These are phyloP conservation scores for Coemansia sp. DNA, from an alignment of 192 early-diverging fungal species.

Conservation along the genomic window DNA sequence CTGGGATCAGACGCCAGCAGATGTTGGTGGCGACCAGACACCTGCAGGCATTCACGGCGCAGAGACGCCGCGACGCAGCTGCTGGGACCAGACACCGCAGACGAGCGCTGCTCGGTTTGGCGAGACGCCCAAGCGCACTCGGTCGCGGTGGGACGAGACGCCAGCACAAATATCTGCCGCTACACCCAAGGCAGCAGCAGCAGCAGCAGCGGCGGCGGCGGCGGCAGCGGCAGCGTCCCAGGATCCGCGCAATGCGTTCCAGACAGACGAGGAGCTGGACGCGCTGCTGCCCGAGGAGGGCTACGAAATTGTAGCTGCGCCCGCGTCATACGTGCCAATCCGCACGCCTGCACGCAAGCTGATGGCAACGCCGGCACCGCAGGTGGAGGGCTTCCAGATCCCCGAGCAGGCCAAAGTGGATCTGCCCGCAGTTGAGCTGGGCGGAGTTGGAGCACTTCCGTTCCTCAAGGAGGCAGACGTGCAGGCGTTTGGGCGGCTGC, in stretches of 20 bases:
- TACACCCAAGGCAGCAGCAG: conserved; percentile 30
- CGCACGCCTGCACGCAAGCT: conserved; percentile 95
- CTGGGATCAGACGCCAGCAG: conserved; percentile 72
- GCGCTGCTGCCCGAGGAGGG: conserved; percentile 86
- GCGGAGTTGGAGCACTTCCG: conserved; percentile 81
- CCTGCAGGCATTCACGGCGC: conserved; percentile 19
- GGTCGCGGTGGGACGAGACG: conserved; percentile 96
- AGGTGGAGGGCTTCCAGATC: conserved; percentile 70
- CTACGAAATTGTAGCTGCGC: conserved; percentile 90
- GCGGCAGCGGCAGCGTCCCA: conserved; percentile 54
- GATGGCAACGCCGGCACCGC: conserved; percentile 88
- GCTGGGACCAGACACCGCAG: conserved; percentile 68
- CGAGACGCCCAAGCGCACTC: conserved; percentile 64
- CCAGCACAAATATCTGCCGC: conserved; percentile 56
- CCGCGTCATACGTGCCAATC: conserved; percentile 84
- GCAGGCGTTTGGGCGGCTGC: conserved; percentile 92
- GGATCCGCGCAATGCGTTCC: conserved; percentile 80
- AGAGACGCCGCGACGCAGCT: conserved; percentile 36
- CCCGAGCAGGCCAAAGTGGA: conserved; percentile 79
- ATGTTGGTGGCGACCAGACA: conserved; percentile 16
- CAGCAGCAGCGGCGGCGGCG: conserved; percentile 1
- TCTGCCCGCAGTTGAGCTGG: conserved; percentile 73
- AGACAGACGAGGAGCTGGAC: conserved; percentile 95
- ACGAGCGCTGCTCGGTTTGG: conserved; percentile 29
- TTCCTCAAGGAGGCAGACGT: conserved; percentile 97